These are phyloP conservation scores for Eucalyptus victrix DNA, from an alignment of 345 rosid species.

Conservation along the genomic window DNA sequence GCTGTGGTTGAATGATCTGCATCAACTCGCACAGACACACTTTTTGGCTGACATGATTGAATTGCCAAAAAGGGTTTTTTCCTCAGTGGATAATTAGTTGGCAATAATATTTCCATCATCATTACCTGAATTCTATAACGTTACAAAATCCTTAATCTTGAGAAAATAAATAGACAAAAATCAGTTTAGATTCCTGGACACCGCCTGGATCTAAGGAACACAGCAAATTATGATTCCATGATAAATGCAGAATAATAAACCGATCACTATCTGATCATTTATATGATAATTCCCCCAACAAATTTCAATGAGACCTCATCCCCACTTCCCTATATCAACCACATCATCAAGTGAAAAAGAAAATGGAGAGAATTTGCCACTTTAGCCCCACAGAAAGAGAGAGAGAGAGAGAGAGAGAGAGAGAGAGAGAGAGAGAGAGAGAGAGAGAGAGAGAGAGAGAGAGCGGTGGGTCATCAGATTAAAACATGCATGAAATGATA, in stretches of 20 bases:
- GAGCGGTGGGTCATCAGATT: slow-evolving; percentile 8
- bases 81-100: slow-evolving; percentile 61
- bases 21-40: slow-evolving; percentile 6
- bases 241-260: not conserved
- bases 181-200: not conserved
- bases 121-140: not conserved
- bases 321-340: not conserved
- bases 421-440: not conserved
- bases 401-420: not conserved
- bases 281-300: not conserved
- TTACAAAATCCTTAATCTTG: not conserved
- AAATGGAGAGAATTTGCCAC: not conserved
- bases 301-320: not conserved
- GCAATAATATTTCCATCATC: slow-evolving; percentile 50
- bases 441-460: not conserved
- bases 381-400: not conserved
- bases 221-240: slow-evolving; percentile 20
- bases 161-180: not conserved
- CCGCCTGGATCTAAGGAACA: slow-evolving; percentile 30
- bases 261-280: not conserved
- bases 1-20: slow-evolving; percentile 17
- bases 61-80: slow-evolving; percentile 12
- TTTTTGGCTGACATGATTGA: slow-evolving; percentile 56
- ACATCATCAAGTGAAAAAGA: not conserved
- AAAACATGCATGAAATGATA: slow-evolving; percentile 48